Evolutionary conservation across 2,329 filamentous ascomycete genomes (phyloP).

Genomic region (Mollisia scopiformis): DNA sequence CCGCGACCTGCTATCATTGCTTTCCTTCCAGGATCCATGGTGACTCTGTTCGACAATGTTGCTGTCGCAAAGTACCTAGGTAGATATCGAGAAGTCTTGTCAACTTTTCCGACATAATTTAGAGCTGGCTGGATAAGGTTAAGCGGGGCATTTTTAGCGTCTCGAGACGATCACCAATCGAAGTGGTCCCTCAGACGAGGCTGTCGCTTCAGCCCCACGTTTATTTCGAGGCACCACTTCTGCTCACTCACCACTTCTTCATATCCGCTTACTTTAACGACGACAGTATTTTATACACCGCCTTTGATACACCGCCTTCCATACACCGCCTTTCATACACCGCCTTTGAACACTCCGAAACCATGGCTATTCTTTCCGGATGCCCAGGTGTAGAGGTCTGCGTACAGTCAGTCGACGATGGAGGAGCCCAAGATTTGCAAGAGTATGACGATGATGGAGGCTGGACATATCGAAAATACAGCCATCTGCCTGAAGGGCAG

Average conservation of each 20-base stretch:
- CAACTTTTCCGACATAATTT: not conserved
- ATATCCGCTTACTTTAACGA: not conserved
- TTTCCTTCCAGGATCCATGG: slow-evolving; percentile 36
- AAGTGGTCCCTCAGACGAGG: not conserved
- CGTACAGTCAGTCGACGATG: slow-evolving; percentile 16
- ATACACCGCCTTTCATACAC: too few relatives aligned
- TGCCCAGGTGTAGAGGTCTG: slow-evolving; percentile 27
- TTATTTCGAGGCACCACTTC: too few relatives aligned
- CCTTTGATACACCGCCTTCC: too few relatives aligned
- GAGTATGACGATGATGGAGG: slow-evolving; percentile 27
- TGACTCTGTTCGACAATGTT: not conserved
- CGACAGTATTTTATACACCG: too few relatives aligned
- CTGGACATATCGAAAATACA: slow-evolving; percentile 8
- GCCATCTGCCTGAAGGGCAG: not conserved
- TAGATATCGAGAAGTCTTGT: too few relatives aligned
- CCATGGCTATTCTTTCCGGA: slow-evolving; percentile 29
- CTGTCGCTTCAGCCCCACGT: not conserved
- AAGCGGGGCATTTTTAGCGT: not conserved
- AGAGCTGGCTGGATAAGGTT: not conserved
- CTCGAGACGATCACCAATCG: not conserved
- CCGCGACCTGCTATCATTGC: slow-evolving; percentile 33
- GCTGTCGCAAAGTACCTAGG: too few relatives aligned
- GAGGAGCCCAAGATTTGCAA: slow-evolving; percentile 3
- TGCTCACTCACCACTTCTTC: too few relatives aligned
- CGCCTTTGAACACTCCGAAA: not conserved